These are phyloP conservation scores for Castanopsis chinensis DNA, from an alignment of 306 rosid species.

Conservation along the genomic window DNA sequence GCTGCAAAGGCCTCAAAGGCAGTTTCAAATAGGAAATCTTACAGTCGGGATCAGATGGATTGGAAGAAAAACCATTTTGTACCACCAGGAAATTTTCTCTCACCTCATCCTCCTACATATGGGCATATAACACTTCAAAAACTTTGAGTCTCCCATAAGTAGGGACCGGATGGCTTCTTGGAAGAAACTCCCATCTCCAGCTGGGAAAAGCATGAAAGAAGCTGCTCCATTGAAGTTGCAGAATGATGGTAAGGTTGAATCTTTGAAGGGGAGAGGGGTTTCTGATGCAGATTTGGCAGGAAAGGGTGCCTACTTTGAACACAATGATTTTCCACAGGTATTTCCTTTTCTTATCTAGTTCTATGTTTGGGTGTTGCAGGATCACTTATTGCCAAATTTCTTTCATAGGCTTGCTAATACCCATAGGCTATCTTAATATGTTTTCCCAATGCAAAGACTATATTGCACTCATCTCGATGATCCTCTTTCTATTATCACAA, in stretches of 20 bases:
- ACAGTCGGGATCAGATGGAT: constrained; percentile 83
- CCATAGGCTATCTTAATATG: background rate
- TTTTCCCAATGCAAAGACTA: background rate
- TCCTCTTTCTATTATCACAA: background rate
- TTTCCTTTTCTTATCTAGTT: constrained; percentile 13
- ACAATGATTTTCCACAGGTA: constrained; percentile 94
- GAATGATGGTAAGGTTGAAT: constrained; percentile 51
- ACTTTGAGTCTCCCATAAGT: constrained; percentile 51
- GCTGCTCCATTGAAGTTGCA: constrained; percentile 56
- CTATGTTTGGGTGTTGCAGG: background rate
- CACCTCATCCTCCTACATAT: constrained; percentile 30
- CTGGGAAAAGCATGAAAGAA: constrained; percentile 53
- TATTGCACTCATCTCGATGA: background rate
- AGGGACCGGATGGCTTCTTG: constrained; percentile 83
- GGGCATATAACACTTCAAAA: constrained; percentile 36
- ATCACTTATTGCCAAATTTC: background rate
- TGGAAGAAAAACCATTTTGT: constrained; percentile 63
- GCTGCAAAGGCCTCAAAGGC: constrained; percentile 53
- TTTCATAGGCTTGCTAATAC: too few species aligned
- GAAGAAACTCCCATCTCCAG: constrained; percentile 78
- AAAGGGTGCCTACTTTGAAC: constrained; percentile 88
- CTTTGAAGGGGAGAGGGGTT: constrained; percentile 45
- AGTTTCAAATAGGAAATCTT: constrained; percentile 65
- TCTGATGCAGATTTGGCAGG: constrained; percentile 72
- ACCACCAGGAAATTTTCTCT: constrained; percentile 35